Evolutionary conservation across 2,329 filamentous ascomycete species (phyloP), one percentile per base, ranked within the genome.

Genomic region (Colletotrichum limetticola): DNA sequence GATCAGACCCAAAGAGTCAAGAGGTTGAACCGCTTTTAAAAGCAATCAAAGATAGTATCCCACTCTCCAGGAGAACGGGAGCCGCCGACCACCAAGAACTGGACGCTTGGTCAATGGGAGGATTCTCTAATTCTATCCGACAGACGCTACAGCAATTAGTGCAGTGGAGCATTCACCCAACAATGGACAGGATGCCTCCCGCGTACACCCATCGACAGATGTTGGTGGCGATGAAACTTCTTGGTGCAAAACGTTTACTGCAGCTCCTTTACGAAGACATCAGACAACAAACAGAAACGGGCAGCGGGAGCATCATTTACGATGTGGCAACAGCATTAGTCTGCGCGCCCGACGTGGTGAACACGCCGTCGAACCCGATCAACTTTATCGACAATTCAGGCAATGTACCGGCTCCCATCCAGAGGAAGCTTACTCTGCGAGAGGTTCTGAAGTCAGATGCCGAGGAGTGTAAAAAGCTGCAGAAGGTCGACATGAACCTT

Each of bases 191-290:
- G 37, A 89, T 89, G 83, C 89, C 90, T 1, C 86, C 93, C 0
- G 86, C 88, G 12, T 96, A 95, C 79, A 94, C 92, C 0, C 93
- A 95, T 78, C 90, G 92, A 5, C 91, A 93, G 75, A 83, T 95
- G 3, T 86, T 94, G 9, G 86, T 88, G 0, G 90, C 88, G 0
- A 81, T 90, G 46, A 88, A 89, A 68, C 84, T 93, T 37, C 82
- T 93, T 1, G 93, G 93, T 0, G 88, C 92, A 0, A 88, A 86
- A 71, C 85, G 87, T 5, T 83, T 94, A 0, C 81, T 96, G 0
- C 81, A 86, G 2, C 82, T 90, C 6, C 88, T 96, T 26, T 78
- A 94, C 12, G 91, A 94, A 8, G 93, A 95, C 76, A 82, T 94
- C 7, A 90, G 89, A 76, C 82, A 88, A 22, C 90, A 93, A 74